phyloP scores from a whole-genome alignment of 2,329 filamentous ascomycete genomes.

The Calonectria crousiana region DNA sequence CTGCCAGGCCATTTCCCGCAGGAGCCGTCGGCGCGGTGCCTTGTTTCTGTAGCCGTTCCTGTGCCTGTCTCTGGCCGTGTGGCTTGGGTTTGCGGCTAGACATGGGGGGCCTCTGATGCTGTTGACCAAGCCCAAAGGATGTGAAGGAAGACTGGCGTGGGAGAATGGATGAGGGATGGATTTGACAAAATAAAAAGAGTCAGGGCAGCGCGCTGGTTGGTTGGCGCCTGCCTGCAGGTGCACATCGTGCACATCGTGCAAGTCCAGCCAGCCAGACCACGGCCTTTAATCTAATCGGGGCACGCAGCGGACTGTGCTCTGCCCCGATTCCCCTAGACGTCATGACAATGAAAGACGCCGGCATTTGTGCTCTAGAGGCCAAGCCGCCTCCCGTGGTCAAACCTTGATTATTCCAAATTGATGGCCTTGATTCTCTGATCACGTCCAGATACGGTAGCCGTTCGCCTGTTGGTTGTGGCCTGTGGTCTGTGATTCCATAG shows the following conservation, averaged over 20 bases:
- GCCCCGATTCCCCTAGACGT: neutral
- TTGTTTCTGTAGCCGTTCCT: slow-evolving; percentile 1
- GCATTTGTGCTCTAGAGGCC: neutral
- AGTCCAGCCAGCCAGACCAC: neutral
- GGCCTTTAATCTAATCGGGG: slow-evolving; percentile 3
- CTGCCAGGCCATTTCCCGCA: neutral
- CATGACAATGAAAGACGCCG: neutral
- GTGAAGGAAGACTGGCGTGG: neutral
- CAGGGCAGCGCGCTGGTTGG: neutral
- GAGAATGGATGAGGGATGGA: neutral
- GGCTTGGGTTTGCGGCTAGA: slow-evolving; percentile 7
- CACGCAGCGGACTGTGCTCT: slow-evolving; percentile 2
- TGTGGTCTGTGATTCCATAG: neutral
- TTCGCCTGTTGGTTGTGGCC: neutral
- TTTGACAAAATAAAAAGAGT: slow-evolving; percentile 11
- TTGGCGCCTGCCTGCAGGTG: neutral
- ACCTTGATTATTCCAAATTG: slow-evolving; percentile 4
- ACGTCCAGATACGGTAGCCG: neutral
- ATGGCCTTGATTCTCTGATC: neutral
- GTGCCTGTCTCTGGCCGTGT: neutral
- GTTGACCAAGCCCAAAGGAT: neutral
- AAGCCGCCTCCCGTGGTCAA: neutral
- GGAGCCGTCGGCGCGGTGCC: neutral
- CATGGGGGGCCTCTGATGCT: neutral
- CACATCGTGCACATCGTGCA: neutral